Conservation (phyloP, 208 protist genomes). For the Crithidia bombi region DNA sequence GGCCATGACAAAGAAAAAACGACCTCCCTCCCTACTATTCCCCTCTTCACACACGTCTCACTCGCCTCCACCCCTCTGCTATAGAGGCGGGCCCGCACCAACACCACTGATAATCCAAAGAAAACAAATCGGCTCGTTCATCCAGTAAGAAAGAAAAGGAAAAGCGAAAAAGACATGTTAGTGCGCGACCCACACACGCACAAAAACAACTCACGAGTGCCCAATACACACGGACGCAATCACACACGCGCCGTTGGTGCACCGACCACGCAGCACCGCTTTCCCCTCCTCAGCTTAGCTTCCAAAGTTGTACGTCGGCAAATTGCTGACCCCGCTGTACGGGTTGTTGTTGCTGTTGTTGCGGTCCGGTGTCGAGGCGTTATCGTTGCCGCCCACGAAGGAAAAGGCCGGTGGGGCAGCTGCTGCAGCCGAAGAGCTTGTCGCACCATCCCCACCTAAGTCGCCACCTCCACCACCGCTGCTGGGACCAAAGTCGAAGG, state of each 20-base stretch:
- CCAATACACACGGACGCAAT: not conserved
- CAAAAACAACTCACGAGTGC: not conserved
- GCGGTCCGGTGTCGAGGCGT: not conserved
- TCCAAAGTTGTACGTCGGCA: constrained; percentile 78
- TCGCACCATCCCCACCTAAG: constrained; percentile 12
- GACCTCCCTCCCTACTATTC: too few relatives aligned
- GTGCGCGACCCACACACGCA: not conserved
- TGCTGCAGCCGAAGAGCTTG: not conserved
- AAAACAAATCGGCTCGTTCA: too few relatives aligned
- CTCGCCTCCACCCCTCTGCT: too few relatives aligned
- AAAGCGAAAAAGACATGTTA: constrained; percentile 19
- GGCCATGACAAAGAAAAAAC: too few relatives aligned
- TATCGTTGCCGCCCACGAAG: constrained; percentile 11
- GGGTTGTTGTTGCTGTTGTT: constrained; percentile 21
- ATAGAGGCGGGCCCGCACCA: too few relatives aligned
- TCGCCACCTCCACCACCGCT: constrained; percentile 24
- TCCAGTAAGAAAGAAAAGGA: not conserved
- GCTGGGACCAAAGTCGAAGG: constrained; percentile 64
- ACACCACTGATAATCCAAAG: too few relatives aligned
- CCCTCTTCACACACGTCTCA: too few relatives aligned
- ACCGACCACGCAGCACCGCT: too few relatives aligned
- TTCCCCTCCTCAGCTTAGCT: constrained; percentile 33
- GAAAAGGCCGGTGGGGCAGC: constrained; percentile 13
- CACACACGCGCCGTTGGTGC: not conserved
- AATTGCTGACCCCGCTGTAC: constrained; percentile 34